These are phyloP conservation scores for Penicillium sp. DNA, from an alignment of 2,329 filamentous ascomycete species.

Conservation along the genomic window DNA sequence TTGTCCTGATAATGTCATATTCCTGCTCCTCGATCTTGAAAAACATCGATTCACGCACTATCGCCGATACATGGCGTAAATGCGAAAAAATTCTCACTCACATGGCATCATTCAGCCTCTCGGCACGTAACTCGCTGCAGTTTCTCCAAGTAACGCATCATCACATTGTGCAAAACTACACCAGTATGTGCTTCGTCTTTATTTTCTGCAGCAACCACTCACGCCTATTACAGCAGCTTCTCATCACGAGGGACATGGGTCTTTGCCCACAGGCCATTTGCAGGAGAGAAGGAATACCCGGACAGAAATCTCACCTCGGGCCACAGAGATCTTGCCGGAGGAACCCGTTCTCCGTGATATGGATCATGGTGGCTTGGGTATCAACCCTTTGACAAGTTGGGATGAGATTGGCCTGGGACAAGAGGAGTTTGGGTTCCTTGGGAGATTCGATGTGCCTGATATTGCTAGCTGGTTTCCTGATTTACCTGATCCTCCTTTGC, in stretches of 20 bases:
- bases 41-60: constrained; percentile 15
- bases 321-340: background rate
- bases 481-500: constrained; percentile 9
- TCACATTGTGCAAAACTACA: constrained; percentile 21
- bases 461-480: constrained; percentile 24
- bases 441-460: constrained; percentile 24
- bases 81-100: constrained; percentile 27
- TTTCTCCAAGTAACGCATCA: constrained; percentile 29
- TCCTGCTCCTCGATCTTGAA: constrained; percentile 22
- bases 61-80: constrained; percentile 29
- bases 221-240: background rate
- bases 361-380: background rate
- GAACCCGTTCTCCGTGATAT: constrained; percentile 1
- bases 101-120: constrained; percentile 31
- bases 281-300: constrained; percentile 6
- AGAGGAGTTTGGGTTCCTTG: constrained; percentile 24
- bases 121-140: constrained; percentile 30
- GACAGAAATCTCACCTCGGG: background rate
- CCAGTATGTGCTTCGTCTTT: constrained; percentile 4
- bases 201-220: too few relatives aligned
- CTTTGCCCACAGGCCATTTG: constrained; percentile 1
- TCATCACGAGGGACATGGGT: background rate
- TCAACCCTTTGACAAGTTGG: constrained; percentile 19
- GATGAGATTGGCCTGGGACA: constrained; percentile 22
- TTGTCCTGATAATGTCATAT: constrained; percentile 34